Percentiles rank a stretch among this genome's conserved stretches.
Evolutionary conservation across 163 green algal species (phyloP).

Genomic region (Scenedesmus sp.): DNA sequence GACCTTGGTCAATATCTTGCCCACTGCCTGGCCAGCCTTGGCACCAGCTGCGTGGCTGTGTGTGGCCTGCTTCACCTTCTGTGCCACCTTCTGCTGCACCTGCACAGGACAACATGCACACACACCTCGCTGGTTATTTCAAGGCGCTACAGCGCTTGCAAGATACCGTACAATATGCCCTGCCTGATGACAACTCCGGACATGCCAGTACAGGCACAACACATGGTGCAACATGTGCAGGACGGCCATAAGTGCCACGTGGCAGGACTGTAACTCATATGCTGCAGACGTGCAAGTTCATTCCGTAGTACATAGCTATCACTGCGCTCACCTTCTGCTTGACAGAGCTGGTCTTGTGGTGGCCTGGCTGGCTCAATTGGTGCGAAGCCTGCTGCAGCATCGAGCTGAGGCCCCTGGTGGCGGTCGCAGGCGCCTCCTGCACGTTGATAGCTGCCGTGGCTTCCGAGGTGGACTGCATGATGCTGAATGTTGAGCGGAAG

Average conservation of each 20-base stretch:
- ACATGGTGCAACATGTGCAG: no score
- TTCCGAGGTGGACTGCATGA: not conserved
- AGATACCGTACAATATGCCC: no score
- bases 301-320: not conserved
- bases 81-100: slow-evolving; percentile 6
- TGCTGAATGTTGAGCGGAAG: not conserved
- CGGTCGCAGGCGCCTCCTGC: not conserved
- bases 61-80: not conserved
- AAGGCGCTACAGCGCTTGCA: not conserved
- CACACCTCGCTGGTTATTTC: no score
- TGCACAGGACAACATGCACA: not conserved
- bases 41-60: not conserved
- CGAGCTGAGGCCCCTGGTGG: not conserved
- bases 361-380: not conserved
- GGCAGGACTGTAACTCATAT: not conserved
- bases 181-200: no score
- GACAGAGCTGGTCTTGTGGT: not conserved
- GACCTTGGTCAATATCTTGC: not conserved
- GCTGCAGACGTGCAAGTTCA: not conserved
- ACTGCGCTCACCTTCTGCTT: not conserved
- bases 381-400: not conserved
- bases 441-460: not conserved
- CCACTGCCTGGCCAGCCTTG: not conserved
- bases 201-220: no score
- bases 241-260: no score